Conservation (phyloP, 371 early-diverging fungal species). For the Mucor velutinosus region DNA sequence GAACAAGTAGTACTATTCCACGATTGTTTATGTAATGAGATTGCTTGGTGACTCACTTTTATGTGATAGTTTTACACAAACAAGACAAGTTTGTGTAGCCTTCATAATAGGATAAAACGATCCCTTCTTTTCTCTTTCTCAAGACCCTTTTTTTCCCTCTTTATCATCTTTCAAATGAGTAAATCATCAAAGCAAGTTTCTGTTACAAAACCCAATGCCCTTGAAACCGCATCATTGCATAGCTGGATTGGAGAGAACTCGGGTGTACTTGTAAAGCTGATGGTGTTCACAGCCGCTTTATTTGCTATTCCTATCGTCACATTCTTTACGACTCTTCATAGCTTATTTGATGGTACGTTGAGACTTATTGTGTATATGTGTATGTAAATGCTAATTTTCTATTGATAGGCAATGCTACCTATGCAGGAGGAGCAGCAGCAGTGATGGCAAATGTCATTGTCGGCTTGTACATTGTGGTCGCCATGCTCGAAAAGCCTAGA, state of each 20-base stretch:
- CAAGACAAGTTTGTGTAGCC: neutral
- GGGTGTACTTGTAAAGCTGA: conserved; percentile 39
- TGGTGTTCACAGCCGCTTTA: conserved; percentile 48
- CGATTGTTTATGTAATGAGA: conserved; percentile 6
- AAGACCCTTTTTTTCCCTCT: neutral
- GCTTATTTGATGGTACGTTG: conserved; percentile 44
- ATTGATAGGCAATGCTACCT: conserved; percentile 48
- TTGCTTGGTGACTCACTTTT: conserved; percentile 2
- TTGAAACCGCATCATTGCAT: neutral
- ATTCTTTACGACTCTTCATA: conserved; percentile 41
- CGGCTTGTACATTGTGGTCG: conserved; percentile 39
- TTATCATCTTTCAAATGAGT: neutral
- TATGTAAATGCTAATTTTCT: neutral
- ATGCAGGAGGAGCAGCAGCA: conserved; percentile 51
- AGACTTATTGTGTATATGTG: neutral
- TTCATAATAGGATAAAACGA: neutral
- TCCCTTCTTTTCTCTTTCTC: conserved; percentile 6
- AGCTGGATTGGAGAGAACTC: conserved; percentile 9
- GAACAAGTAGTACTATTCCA: neutral
- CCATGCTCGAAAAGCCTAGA: conserved; percentile 22
- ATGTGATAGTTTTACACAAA: neutral
- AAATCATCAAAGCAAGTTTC: neutral
- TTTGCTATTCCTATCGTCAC: conserved; percentile 47
- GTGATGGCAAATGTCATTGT: conserved; percentile 48
- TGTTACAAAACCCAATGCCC: neutral